Evolutionary conservation across 495 filamentous ascomycete genomes (phyloP).

Genomic region (Talaromyces stipitatus): DNA sequence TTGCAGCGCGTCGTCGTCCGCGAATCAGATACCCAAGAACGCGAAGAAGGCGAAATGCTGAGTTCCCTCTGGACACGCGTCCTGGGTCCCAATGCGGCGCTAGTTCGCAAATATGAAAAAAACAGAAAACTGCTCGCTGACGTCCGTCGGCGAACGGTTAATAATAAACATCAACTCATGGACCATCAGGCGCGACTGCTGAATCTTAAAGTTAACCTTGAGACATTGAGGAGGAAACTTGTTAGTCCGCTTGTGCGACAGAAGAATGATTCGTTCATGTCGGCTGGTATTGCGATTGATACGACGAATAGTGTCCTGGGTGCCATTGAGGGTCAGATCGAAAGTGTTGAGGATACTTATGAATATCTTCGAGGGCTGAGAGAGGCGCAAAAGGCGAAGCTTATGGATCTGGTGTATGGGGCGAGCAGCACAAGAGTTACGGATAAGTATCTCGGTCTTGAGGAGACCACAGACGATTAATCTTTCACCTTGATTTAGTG

Average conservation of each 20-base stretch:
- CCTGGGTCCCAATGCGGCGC: slow-evolving; percentile 60
- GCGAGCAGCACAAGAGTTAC: slow-evolving; percentile 25
- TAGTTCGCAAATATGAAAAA: slow-evolving; percentile 79
- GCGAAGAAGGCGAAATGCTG: slow-evolving; percentile 69
- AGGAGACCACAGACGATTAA: slow-evolving; percentile 1
- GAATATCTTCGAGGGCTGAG: slow-evolving; percentile 64
- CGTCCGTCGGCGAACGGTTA: slow-evolving; percentile 71
- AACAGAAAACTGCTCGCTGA: slow-evolving; percentile 68
- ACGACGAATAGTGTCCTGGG: slow-evolving; percentile 34
- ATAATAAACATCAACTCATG: slow-evolving; percentile 76
- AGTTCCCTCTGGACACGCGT: slow-evolving; percentile 79
- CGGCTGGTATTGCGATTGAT: slow-evolving; percentile 30
- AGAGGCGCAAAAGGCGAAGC: slow-evolving; percentile 69
- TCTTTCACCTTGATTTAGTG: background rate
- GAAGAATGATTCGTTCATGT: slow-evolving; percentile 45
- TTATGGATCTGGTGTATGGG: slow-evolving; percentile 75
- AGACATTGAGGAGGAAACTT: slow-evolving; percentile 66
- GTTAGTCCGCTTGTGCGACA: slow-evolving; percentile 68
- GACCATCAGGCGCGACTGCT: slow-evolving; percentile 76
- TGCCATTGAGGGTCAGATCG: slow-evolving; percentile 73
- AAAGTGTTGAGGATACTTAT: slow-evolving; percentile 70
- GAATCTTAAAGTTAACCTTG: slow-evolving; percentile 72
- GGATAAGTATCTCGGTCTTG: slow-evolving; percentile 2
- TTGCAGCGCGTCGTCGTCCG: slow-evolving; percentile 78
- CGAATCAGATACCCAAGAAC: slow-evolving; percentile 71